phyloP scores from a whole-genome alignment of 352 stramenopile species.

The Pythium pyrilobum region DNA sequence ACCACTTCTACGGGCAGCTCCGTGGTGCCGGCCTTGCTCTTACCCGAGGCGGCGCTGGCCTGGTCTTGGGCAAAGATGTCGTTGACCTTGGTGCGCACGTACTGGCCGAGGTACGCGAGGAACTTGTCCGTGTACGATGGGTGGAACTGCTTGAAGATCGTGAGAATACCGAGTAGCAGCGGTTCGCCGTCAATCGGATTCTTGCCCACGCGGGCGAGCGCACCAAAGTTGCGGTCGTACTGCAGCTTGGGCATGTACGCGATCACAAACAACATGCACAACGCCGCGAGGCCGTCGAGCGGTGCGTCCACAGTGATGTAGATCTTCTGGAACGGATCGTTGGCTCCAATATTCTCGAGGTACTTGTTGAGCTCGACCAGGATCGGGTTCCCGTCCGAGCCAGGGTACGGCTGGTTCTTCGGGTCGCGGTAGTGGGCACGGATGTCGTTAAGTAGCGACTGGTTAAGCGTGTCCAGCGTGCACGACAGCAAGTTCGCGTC shows the following conservation, averaged over 20 bases:
- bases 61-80: constrained; percentile 71
- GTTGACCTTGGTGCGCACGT: constrained; percentile 86
- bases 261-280: constrained; percentile 92
- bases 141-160: constrained; percentile 94
- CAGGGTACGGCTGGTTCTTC: constrained; percentile 77
- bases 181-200: constrained; percentile 92
- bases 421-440: constrained; percentile 80
- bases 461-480: constrained; percentile 88
- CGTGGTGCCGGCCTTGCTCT: constrained; percentile 21
- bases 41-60: constrained; percentile 22
- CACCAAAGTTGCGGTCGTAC: constrained; percentile 89
- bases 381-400: constrained; percentile 72
- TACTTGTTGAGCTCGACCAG: constrained; percentile 90
- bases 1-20: constrained; percentile 77
- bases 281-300: constrained; percentile 84
- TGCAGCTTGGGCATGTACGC: constrained; percentile 92
- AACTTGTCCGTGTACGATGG: constrained; percentile 92
- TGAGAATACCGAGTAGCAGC: constrained; percentile 88
- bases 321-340: constrained; percentile 92
- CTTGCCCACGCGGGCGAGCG: constrained; percentile 83
- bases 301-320: constrained; percentile 92
- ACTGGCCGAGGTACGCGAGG: constrained; percentile 91
- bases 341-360: constrained; percentile 87
- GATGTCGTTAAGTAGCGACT: constrained; percentile 87
- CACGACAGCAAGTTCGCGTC: constrained; percentile 90